These are phyloP conservation scores for Verruconis gallopava DNA, from an alignment of 2,329 filamentous ascomycete species.

Conservation along the genomic window DNA sequence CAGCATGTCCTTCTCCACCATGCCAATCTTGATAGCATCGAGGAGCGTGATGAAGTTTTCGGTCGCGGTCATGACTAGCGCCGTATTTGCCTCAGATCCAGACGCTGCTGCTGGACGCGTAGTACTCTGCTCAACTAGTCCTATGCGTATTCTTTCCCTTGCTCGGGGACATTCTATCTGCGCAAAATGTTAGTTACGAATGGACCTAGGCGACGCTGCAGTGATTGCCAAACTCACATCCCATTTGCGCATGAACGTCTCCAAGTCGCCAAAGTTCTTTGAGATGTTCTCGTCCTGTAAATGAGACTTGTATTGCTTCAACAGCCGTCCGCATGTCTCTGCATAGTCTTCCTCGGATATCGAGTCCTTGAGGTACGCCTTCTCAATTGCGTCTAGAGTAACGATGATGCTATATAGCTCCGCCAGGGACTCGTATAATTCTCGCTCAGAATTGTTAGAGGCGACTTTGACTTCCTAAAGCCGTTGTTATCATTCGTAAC, in stretches of 20 bases:
- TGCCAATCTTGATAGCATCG: constrained; percentile 82
- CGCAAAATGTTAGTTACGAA: constrained; percentile 1
- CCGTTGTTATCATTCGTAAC: not conserved
- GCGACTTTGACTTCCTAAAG: constrained; percentile 88
- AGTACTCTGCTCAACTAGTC: constrained; percentile 46
- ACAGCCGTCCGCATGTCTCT: constrained; percentile 81
- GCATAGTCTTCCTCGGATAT: constrained; percentile 87
- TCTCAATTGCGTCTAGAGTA: constrained; percentile 88
- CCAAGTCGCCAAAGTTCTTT: constrained; percentile 74
- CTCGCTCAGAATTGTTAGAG: constrained; percentile 73
- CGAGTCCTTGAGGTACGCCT: constrained; percentile 91
- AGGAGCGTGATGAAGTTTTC: constrained; percentile 98
- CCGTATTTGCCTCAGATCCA: constrained; percentile 36
- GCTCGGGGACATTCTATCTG: constrained; percentile 91
- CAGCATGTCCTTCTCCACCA: constrained; percentile 90
- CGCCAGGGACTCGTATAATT: constrained; percentile 88
- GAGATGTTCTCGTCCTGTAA: constrained; percentile 82
- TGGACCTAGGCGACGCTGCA: not conserved
- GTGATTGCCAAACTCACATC: constrained; percentile 47
- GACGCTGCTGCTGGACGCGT: constrained; percentile 20
- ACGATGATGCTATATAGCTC: constrained; percentile 97
- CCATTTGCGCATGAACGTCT: constrained; percentile 86
- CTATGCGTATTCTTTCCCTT: constrained; percentile 81
- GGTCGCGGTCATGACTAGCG: constrained; percentile 74
- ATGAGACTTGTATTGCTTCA: constrained; percentile 96